Evolutionary conservation across 2,329 filamentous ascomycete genomes (phyloP).

Genomic region (Cladobotryum protrusum): DNA sequence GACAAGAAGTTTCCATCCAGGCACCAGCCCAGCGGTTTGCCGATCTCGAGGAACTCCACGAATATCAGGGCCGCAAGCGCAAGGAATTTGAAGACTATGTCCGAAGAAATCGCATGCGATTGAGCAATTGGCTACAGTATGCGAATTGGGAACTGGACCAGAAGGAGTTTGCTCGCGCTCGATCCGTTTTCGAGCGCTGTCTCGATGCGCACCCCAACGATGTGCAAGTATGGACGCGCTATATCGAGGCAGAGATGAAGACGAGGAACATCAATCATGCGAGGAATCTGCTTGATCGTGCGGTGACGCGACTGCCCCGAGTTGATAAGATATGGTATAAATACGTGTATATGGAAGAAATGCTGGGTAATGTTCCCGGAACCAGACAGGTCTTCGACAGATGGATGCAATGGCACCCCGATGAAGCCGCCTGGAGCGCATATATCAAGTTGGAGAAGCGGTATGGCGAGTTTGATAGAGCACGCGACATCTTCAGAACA

Average conservation of each 20-base stretch:
- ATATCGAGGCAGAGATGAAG: conserved; percentile 96
- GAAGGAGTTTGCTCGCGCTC: conserved; percentile 88
- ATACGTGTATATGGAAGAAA: conserved; percentile 98
- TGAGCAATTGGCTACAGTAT: conserved; percentile 99
- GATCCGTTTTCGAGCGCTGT: conserved; percentile 90
- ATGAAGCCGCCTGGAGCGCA: conserved; percentile 89
- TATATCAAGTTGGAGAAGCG: conserved; percentile 97
- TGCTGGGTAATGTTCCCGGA: conserved; percentile 86
- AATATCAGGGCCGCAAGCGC: conserved; percentile 91
- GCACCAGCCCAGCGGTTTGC: conserved; percentile 92
- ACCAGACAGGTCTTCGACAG: conserved; percentile 92
- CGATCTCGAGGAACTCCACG: conserved; percentile 95
- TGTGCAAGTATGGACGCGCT: conserved; percentile 82
- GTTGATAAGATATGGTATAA: conserved; percentile 99
- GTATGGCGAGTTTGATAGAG: conserved; percentile 85
- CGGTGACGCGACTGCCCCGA: conserved; percentile 84
- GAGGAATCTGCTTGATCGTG: conserved; percentile 85
- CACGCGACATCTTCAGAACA: conserved; percentile 80
- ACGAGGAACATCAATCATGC: conserved; percentile 91
- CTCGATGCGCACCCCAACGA: conserved; percentile 87
- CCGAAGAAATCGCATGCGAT: conserved; percentile 84
- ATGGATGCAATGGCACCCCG: conserved; percentile 98
- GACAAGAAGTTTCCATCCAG: conserved; percentile 82
- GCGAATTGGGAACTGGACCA: conserved; percentile 96
- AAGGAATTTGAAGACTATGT: conserved; percentile 99